Evolutionary conservation across 495 filamentous ascomycete genomes (phyloP), one percentile per base, ranked within the genome.

Genomic region (Penicillium macrosclerotiorum): DNA sequence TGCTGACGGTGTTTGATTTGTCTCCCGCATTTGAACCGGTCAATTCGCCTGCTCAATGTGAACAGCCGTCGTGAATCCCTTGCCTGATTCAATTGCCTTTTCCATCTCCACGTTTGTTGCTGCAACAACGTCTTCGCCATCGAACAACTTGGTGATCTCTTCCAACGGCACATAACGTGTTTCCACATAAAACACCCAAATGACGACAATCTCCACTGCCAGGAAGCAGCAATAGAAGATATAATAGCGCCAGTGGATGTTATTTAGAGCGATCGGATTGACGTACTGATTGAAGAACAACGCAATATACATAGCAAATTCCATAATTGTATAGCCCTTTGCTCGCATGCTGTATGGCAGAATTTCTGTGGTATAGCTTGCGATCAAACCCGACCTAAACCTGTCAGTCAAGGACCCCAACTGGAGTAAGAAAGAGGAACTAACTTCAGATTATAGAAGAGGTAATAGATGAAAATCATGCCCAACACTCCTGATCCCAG

Each of bases 281-380:
- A 80, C 77, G 25, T 69, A 78, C 62, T 74, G 70, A 49, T 75
- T 75, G 42, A 84, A 72, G 17, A 79, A 80, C 6, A 85, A 43
- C 13, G 57, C 57, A 12, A 51, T 53, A 54, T 85, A 77, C 33
- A 84, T 75, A 20, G 74, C 79, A 39, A 85, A 71, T 54, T 80
- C 78, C 71, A 81, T 77, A 39, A 81, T 68, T 62, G 85, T 81
- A 69, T 86, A 79, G 31, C 83, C 83, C 71, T 86, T 89, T 31
- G 83, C 82, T 13, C 83, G 78, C 45, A 87, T 71, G 34, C 78
- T 75, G 67, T 82, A 89, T 0, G 83, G 83, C 9, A 84, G 67
- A 25, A 88, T 79, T 67, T 87, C 84, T 20, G 83, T 71, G 0
- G 79, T 77, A 51, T 85, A 85, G 22, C 82, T 79, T 37, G 84